These are phyloP conservation scores for Apophysomyces sp. DNA, from an alignment of 371 early-diverging fungal genomes.

Conservation along the genomic window DNA sequence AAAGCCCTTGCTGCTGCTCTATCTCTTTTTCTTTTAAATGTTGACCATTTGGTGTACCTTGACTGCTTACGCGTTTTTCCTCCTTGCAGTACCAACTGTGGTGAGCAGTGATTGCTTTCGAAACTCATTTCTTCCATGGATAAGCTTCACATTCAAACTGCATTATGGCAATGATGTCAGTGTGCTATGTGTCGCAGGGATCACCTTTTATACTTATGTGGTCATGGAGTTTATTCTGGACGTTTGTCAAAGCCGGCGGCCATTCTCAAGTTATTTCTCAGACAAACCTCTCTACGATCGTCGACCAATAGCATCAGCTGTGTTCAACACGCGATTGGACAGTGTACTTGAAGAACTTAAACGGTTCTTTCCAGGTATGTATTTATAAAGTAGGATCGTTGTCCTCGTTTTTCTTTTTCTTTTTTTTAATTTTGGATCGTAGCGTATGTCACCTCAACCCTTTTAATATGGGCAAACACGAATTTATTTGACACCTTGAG, in stretches of 20 bases:
- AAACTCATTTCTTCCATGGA: not conserved
- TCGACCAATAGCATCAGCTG: not conserved
- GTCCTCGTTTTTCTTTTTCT: no score
- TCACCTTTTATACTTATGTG: conserved; percentile 6
- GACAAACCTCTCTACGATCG: not conserved
- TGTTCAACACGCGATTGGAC: not conserved
- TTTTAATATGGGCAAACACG: conserved; percentile 21
- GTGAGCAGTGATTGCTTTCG: conserved; percentile 13
- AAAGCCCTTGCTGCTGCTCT: not conserved
- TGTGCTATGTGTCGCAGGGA: conserved; percentile 4
- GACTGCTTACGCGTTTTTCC: not conserved
- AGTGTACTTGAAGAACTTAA: not conserved
- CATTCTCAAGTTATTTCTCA: not conserved
- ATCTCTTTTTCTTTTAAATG: not conserved
- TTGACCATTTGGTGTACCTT: not conserved
- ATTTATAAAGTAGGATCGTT: no score
- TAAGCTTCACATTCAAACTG: not conserved
- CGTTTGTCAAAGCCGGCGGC: not conserved
- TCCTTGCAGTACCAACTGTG: not conserved
- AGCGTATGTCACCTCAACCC: conserved; percentile 15
- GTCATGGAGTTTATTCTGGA: not conserved
- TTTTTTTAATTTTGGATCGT: no score
- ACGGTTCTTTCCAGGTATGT: conserved; percentile 17
- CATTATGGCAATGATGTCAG: conserved; percentile 6
- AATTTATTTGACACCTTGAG: conserved; percentile 19